Evolutionary conservation across 129 eudicot genomes (phyloP), one percentile per base, ranked within the genome.

Genomic region (Chrysanthemum lavandulifolium): DNA sequence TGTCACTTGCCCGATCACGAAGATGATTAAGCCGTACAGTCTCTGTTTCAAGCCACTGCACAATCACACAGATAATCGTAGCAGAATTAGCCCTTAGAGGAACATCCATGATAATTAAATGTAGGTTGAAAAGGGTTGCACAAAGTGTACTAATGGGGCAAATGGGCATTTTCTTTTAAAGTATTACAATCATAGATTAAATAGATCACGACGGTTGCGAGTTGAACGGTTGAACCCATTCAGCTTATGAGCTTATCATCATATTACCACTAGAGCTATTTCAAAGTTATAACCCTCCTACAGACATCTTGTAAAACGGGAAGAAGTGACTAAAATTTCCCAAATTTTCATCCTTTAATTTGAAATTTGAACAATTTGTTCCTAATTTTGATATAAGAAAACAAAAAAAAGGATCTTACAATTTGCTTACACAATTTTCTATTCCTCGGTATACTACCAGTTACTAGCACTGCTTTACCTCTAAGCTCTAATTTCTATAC

Each of bases 21-120:
- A 94, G 98, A 88, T 94, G 98, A 81, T 80, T 86, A 77, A 94
- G 92, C 36, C 98, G 87, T 77, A 74, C 27, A 12, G 74, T 69
- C 85, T 94, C 98, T 49, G 96, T 79, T 80, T 94, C 98, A 80
- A 94, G 78, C 98, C 98, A 94, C 98, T 94, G 93, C 79, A 75
- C 55, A 36, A 65, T 63, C 29, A 71, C 43, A 40, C 8, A n/a
- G 31, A 33, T 36, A 67, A 40, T 12, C 33, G 29, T 67, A 49
- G 14, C 53, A 53, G 69, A 51, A 51, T 58, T 61, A 73, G 63
- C 71, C 52, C 15, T 25, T 58, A 58, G 47, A 40, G 47, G 21
- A 19, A 19, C 21, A 19, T 19, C 21, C 21, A 19, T 19, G 21
- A 19, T 19, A 19, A 19, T 19, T 19, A 19, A 19, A 27, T 10